phyloP scores from a whole-genome alignment of 2,329 filamentous ascomycete genomes.

The Thielaviopsis musarum region DNA sequence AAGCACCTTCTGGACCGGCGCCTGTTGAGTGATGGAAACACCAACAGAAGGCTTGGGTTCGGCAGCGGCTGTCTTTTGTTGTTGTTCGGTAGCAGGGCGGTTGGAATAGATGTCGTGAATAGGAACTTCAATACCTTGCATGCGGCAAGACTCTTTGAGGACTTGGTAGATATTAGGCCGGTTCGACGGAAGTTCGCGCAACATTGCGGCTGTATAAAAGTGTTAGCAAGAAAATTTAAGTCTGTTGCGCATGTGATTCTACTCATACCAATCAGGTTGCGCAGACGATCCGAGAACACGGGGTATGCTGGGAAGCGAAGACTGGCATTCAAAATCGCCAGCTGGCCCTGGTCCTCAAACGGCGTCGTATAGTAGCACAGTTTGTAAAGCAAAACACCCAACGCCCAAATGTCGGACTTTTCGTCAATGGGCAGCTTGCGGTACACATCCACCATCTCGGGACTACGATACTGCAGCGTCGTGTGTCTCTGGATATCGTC shows the following conservation, averaged over 20 bases:
- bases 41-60: conserved; percentile 46
- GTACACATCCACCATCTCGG: conserved; percentile 98
- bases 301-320: conserved; percentile 85
- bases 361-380: conserved; percentile 98
- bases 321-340: conserved; percentile 90
- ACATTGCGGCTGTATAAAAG: conserved; percentile 56
- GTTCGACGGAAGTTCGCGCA: conserved; percentile 60
- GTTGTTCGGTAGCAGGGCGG: conserved; percentile 46
- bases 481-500: conserved; percentile 96
- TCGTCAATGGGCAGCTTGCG: conserved; percentile 92
- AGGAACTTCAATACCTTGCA: conserved; percentile 75
- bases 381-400: conserved; percentile 92
- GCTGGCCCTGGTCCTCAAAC: conserved; percentile 93
- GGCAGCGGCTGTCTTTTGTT: conserved; percentile 33
- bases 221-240: not conserved
- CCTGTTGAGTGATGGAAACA: conserved; percentile 62
- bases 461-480: conserved; percentile 90
- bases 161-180: conserved; percentile 93
- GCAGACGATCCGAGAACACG: conserved; percentile 73
- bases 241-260: not conserved
- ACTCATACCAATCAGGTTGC: conserved; percentile 63
- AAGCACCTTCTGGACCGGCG: conserved; percentile 52
- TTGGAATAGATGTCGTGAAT: conserved; percentile 73
- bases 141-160: conserved; percentile 66
- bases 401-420: conserved; percentile 96